These are phyloP conservation scores for Coprinopsis strossmayeri DNA, from an alignment of 768 basidiomycete species.

Conservation along the genomic window DNA sequence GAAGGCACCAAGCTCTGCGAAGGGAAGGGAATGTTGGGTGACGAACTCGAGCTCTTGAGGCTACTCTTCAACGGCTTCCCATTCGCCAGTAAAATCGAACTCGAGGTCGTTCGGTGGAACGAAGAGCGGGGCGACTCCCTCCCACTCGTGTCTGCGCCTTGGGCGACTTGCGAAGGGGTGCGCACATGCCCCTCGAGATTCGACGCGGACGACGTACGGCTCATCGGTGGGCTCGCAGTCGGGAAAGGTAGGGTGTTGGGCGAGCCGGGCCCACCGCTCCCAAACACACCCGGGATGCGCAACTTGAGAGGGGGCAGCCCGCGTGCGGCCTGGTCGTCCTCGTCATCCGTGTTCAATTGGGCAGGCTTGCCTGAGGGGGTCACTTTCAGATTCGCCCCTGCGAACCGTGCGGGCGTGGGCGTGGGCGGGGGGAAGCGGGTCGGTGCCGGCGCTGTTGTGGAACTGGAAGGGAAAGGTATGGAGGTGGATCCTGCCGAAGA, in stretches of 20 bases:
- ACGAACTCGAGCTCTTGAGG: slow-evolving; percentile 58
- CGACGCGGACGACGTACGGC: background rate
- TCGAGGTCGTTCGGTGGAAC: background rate
- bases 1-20: slow-evolving; percentile 23
- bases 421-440: too few relatives aligned
- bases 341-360: slow-evolving; percentile 5
- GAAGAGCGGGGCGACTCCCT: too few relatives aligned
- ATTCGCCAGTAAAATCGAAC: slow-evolving; percentile 51
- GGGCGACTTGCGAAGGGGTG: background rate
- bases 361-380: slow-evolving; percentile 18
- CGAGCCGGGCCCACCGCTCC: background rate
- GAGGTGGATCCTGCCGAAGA: too few relatives aligned
- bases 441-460: background rate
- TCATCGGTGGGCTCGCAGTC: background rate
- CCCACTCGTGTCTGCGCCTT: too few relatives aligned
- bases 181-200: background rate
- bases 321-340: slow-evolving; percentile 14
- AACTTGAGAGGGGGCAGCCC: slow-evolving; percentile 10
- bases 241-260: slow-evolving; percentile 2
- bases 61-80: slow-evolving; percentile 87
- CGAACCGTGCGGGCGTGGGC: too few relatives aligned
- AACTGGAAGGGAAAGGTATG: too few relatives aligned
- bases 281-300: background rate
- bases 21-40: slow-evolving; percentile 38
- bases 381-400: slow-evolving; percentile 15